Evolutionary conservation across 495 filamentous ascomycete genomes (phyloP).

Genomic region (Penicillium maclennaniae): DNA sequence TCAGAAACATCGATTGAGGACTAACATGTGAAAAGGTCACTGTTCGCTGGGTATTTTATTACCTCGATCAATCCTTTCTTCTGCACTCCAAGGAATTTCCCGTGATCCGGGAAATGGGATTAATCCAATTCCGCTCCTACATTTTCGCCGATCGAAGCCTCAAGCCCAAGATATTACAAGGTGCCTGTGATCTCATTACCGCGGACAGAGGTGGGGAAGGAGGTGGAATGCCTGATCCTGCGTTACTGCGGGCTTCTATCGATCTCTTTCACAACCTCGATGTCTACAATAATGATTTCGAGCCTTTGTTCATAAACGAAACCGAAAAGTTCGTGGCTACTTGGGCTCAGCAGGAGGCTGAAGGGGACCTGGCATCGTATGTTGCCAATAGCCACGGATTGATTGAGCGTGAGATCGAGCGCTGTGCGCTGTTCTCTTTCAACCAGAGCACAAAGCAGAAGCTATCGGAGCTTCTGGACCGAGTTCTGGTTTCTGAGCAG

Average conservation of each 20-base stretch:
- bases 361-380: conserved; percentile 62
- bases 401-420: conserved; percentile 63
- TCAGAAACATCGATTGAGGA: conserved; percentile 1
- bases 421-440: conserved; percentile 75
- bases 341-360: conserved; percentile 61
- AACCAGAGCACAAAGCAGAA: conserved; percentile 76
- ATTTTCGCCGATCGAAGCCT: conserved; percentile 53
- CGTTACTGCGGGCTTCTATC: conserved; percentile 65
- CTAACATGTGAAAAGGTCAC: conserved; percentile 50
- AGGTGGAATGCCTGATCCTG: conserved; percentile 37
- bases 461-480: conserved; percentile 66
- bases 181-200: conserved; percentile 71
- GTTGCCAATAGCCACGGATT: conserved; percentile 61
- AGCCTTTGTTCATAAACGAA: conserved; percentile 63
- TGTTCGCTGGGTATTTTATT: conserved; percentile 84
- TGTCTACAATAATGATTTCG: conserved; percentile 74
- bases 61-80: conserved; percentile 85
- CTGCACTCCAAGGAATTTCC: conserved; percentile 56
- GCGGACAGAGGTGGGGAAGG: conserved; percentile 59
- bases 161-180: conserved; percentile 56
- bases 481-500: conserved; percentile 59
- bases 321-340: conserved; percentile 60
- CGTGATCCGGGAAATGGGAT: conserved; percentile 56
- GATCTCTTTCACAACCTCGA: conserved; percentile 76
- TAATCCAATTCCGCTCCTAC: conserved; percentile 53